phyloP scores from a whole-genome alignment of 352 stramenopile genomes.

The Plasmopara viticola region DNA sequence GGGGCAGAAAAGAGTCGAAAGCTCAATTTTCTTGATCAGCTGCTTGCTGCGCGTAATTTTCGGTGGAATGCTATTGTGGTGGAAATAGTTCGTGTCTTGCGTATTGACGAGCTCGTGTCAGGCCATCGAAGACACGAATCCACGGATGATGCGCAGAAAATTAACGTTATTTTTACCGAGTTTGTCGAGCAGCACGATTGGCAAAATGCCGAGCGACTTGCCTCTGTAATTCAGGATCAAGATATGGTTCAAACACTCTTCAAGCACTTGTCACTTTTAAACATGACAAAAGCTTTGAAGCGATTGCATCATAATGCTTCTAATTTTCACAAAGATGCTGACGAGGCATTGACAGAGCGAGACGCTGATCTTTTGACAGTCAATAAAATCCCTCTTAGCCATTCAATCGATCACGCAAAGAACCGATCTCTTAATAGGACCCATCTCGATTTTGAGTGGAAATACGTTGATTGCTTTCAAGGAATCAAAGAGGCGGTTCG shows the following conservation, averaged over 20 bases:
- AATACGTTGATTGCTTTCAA: constrained; percentile 23
- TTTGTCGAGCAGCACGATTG: constrained; percentile 41
- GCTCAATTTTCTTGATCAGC: constrained; percentile 16
- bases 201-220: constrained; percentile 40
- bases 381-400: constrained; percentile 1
- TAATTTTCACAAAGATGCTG: neutral
- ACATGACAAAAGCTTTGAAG: constrained; percentile 55
- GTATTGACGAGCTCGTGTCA: constrained; percentile 5
- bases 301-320: constrained; percentile 29
- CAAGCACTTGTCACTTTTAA: constrained; percentile 24
- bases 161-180: constrained; percentile 17
- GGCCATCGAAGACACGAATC: neutral
- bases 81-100: constrained; percentile 41
- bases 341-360: neutral
- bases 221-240: constrained; percentile 14
- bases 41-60: constrained; percentile 20
- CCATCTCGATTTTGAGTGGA: constrained; percentile 19
- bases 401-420: constrained; percentile 22
- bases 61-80: constrained; percentile 48
- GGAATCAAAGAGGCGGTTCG: constrained; percentile 23
- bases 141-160: constrained; percentile 8
- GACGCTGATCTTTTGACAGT: neutral
- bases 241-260: constrained; percentile 27
- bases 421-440: constrained; percentile 19
- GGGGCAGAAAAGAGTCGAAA: constrained; percentile 3